A percentile compares a stretch with the other conserved stretches of the same genome.
phyloP scores from a whole-genome alignment of 257 asterid species.

The Eucommia ulmoides region DNA sequence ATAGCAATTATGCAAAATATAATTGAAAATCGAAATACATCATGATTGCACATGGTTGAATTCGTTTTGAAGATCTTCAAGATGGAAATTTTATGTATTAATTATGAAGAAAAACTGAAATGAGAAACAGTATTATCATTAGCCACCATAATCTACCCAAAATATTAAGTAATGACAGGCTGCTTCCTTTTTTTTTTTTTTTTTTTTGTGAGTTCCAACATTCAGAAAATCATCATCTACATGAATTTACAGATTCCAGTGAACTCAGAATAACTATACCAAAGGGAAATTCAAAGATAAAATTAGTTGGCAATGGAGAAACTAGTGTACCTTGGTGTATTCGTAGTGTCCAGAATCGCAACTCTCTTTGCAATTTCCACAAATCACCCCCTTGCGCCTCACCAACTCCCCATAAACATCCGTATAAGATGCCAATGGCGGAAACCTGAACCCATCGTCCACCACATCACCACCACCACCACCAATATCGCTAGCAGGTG shows the following conservation, averaged over 20 bases:
- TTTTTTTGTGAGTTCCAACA: too few species aligned
- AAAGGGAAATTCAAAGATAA: too few species aligned
- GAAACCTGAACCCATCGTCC: constrained; percentile 47
- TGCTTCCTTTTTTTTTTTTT: neutral
- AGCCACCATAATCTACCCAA: neutral
- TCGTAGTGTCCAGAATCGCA: constrained; percentile 41
- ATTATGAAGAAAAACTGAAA: neutral
- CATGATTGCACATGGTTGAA: neutral
- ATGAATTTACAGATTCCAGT: too few species aligned
- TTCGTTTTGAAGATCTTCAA: neutral
- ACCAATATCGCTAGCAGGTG: constrained; percentile 36
- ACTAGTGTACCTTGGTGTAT: constrained; percentile 41
- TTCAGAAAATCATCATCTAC: too few species aligned
- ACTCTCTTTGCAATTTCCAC: constrained; percentile 59
- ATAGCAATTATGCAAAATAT: neutral
- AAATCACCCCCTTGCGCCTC: constrained; percentile 29
- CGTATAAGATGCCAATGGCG: constrained; percentile 68
- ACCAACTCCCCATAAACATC: constrained; percentile 62
- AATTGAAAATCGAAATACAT: neutral
- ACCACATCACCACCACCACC: constrained; percentile 35
- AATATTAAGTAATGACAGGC: neutral
- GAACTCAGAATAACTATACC: too few species aligned
- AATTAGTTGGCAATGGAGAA: too few species aligned
- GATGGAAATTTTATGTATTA: neutral
- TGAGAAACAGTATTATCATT: neutral